phyloP scores from a whole-genome alignment of 306 rosid species.

The Fragaria ananassa region DNA sequence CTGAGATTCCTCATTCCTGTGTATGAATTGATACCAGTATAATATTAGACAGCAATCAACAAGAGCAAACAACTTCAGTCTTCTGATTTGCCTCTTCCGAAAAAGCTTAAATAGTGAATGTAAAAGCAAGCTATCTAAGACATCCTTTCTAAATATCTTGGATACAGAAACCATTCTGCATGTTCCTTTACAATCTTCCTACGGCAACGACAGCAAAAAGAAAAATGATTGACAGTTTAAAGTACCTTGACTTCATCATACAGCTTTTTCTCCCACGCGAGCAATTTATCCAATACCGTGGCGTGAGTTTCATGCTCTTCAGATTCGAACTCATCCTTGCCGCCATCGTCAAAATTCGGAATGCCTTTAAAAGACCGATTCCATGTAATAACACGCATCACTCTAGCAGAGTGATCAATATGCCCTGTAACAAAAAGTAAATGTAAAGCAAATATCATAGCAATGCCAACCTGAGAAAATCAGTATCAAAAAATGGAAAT shows the following conservation, averaged over 20 bases:
- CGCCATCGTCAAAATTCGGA: constrained; percentile 47
- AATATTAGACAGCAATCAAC: background rate
- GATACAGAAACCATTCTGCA: background rate
- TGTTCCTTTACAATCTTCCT: background rate
- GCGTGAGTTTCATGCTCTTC: constrained; percentile 93
- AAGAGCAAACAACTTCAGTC: background rate
- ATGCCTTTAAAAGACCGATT: constrained; percentile 77
- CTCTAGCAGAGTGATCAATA: constrained; percentile 89
- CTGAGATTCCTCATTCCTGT: background rate
- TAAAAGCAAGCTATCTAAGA: background rate
- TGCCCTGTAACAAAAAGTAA: constrained; percentile 50
- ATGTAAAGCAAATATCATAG: background rate
- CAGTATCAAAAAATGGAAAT: background rate
- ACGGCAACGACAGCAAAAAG: background rate
- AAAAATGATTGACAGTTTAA: background rate
- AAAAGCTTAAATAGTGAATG: background rate
- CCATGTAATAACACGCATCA: constrained; percentile 93
- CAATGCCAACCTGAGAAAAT: background rate
- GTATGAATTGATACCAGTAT: background rate
- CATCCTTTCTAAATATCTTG: background rate
- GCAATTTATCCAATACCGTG: constrained; percentile 83
- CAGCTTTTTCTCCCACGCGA: constrained; percentile 97
- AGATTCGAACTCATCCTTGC: constrained; percentile 68
- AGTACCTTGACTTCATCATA: constrained; percentile 92
- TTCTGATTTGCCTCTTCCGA: background rate